These are phyloP conservation scores for Cystobasidiaceae sp. DNA, from an alignment of 1,284 basidiomycete genomes.

Conservation along the genomic window DNA sequence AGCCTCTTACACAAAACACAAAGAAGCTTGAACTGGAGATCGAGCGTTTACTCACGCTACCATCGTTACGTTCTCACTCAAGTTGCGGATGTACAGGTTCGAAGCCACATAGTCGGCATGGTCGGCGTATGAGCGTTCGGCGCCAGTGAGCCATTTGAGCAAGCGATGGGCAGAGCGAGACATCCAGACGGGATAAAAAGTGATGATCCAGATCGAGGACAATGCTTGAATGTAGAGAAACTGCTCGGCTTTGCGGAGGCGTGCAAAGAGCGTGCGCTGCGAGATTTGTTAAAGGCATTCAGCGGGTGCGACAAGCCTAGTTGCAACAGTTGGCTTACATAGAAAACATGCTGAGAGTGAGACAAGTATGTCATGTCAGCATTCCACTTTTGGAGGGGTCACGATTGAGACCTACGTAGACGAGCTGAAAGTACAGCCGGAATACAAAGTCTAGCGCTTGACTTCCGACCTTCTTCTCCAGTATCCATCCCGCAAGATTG, in stretches of 20 bases:
- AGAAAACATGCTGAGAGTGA: slow-evolving; percentile 45
- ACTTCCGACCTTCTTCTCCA: slow-evolving; percentile 53
- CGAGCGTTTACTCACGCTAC: not conserved
- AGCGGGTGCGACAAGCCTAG: no score
- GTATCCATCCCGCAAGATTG: slow-evolving; percentile 51
- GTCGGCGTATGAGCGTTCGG: slow-evolving; percentile 52
- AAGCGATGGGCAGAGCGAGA: slow-evolving; percentile 49
- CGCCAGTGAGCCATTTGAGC: slow-evolving; percentile 50
- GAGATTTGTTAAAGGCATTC: slow-evolving; percentile 43
- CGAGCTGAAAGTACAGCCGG: slow-evolving; percentile 49
- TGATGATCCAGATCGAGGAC: slow-evolving; percentile 53
- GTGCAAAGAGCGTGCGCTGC: slow-evolving; percentile 50
- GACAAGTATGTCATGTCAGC: not conserved
- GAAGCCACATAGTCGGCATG: slow-evolving; percentile 41
- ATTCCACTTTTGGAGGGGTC: not conserved
- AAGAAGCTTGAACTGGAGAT: no score
- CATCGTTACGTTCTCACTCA: slow-evolving; percentile 56
- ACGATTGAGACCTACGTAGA: slow-evolving; percentile 42
- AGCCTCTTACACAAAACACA: no score
- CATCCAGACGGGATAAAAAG: slow-evolving; percentile 56
- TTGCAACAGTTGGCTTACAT: no score
- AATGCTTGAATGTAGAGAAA: slow-evolving; percentile 55
- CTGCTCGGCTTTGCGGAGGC: slow-evolving; percentile 46
- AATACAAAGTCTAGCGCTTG: slow-evolving; percentile 55
- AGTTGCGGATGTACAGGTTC: slow-evolving; percentile 53